These are phyloP conservation scores for Urtica urens DNA, from an alignment of 306 rosid species.

Conservation along the genomic window DNA sequence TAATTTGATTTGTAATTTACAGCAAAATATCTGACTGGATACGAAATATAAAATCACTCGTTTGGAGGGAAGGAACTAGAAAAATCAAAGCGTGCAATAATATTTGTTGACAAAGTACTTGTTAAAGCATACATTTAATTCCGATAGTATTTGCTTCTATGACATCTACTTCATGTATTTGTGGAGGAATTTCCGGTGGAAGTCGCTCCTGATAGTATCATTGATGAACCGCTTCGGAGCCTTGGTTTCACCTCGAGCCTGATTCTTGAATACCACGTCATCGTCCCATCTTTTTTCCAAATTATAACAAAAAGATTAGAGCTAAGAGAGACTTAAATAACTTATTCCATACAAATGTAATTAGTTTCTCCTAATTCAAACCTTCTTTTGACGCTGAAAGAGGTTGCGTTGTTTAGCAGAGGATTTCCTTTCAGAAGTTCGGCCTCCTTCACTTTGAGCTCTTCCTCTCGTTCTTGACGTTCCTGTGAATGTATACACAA, in stretches of 20 bases:
- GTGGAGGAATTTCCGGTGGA: conserved; percentile 80
- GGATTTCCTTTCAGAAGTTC: conserved; percentile 10
- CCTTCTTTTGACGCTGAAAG: conserved; percentile 10
- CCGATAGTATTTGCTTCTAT: not conserved
- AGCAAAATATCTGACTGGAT: no score
- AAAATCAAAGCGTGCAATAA: no score
- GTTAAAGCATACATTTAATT: not conserved
- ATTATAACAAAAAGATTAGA: no score
- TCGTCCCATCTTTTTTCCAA: conserved; percentile 11
- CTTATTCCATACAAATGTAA: not conserved
- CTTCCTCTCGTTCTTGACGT: conserved; percentile 59
- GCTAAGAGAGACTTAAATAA: not conserved
- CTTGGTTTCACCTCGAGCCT: conserved; percentile 72
- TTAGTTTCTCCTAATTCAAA: not conserved
- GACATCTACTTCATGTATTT: conserved; percentile 71
- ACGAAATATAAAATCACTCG: no score
- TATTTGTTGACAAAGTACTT: no score
- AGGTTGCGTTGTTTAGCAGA: conserved; percentile 7
- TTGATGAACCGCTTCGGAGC: conserved; percentile 79
- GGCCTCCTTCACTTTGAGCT: conserved; percentile 8
- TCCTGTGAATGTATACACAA: conserved; percentile 37
- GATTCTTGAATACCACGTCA: conserved; percentile 10
- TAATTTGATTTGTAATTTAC: no score
- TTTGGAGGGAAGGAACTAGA: no score
- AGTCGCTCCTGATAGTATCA: conserved; percentile 88